phyloP scores from a whole-genome alignment of 805 yeast species.

The Kodamaea leandrae region DNA sequence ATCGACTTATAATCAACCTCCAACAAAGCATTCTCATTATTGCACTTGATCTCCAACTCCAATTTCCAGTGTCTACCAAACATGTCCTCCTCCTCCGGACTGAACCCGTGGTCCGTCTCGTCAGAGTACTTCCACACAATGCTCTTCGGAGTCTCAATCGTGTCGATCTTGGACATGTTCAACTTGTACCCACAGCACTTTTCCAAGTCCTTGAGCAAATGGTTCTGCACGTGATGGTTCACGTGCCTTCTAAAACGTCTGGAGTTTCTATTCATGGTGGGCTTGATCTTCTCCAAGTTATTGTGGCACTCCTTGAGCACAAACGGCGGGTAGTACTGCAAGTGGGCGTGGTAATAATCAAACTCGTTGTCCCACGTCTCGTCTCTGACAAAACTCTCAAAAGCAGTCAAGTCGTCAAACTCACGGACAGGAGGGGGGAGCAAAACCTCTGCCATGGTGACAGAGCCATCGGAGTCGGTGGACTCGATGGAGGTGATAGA shows the following conservation, averaged over 20 bases:
- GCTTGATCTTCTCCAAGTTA: slow-evolving; percentile 68
- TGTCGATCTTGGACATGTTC: slow-evolving; percentile 47
- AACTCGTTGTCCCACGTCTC: slow-evolving; percentile 77
- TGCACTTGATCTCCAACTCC: slow-evolving; percentile 61
- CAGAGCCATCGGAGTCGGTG: slow-evolving; percentile 26
- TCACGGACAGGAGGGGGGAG: slow-evolving; percentile 43
- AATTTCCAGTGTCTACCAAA: slow-evolving; percentile 61
- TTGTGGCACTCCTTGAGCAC: slow-evolving; percentile 63
- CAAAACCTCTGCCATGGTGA: slow-evolving; percentile 24
- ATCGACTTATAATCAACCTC: slow-evolving; percentile 62
- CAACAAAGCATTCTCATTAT: slow-evolving; percentile 64
- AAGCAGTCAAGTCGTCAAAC: slow-evolving; percentile 62
- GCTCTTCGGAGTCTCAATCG: slow-evolving; percentile 50
- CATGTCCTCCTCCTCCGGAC: slow-evolving; percentile 41
- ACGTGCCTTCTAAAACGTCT: slow-evolving; percentile 70
- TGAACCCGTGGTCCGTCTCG: slow-evolving; percentile 53
- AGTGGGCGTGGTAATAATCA: slow-evolving; percentile 64
- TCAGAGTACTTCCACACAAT: slow-evolving; percentile 66
- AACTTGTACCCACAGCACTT: slow-evolving; percentile 57
- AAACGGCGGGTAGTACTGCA: slow-evolving; percentile 72
- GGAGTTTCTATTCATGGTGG: slow-evolving; percentile 68
- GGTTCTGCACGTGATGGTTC: slow-evolving; percentile 73
- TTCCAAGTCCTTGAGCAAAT: slow-evolving; percentile 63
- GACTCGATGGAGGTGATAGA: slow-evolving; percentile 41
- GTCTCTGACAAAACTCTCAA: slow-evolving; percentile 63